Conservation (phyloP, 1,284 basidiomycete species). For the Cutaneotrichosporon sp. region DNA sequence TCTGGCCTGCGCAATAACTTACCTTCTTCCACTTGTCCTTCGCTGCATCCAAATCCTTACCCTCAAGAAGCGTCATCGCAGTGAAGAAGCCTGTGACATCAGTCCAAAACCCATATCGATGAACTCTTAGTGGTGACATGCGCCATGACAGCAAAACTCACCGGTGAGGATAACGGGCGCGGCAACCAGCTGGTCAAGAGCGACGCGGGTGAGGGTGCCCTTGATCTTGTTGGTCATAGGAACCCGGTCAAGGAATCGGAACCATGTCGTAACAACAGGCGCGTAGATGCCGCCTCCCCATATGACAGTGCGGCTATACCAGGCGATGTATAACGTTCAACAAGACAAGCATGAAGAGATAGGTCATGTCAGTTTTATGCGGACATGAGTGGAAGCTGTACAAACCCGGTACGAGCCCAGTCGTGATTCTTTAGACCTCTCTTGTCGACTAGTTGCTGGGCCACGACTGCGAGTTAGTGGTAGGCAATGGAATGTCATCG, state of each 20-base stretch:
- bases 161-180: conserved; percentile 46
- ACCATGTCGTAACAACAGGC: conserved; percentile 47
- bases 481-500: too few species aligned
- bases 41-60: conserved; percentile 45
- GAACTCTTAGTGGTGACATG: too few species aligned
- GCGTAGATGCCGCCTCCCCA: conserved; percentile 50
- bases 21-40: conserved; percentile 44
- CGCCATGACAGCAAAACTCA: conserved; percentile 15
- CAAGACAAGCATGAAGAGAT: background rate
- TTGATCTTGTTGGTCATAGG: conserved; percentile 37
- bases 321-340: too few species aligned
- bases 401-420: conserved; percentile 47
- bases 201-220: conserved; percentile 38
- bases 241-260: conserved; percentile 38
- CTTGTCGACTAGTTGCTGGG: conserved; percentile 53
- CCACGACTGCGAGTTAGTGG: conserved; percentile 36
- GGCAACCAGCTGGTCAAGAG: conserved; percentile 50
- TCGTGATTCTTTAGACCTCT: conserved; percentile 46
- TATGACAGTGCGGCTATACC: conserved; percentile 41
- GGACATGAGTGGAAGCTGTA: conserved; percentile 3
- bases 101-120: background rate
- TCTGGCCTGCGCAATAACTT: background rate
- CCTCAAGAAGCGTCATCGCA: conserved; percentile 49
- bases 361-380: background rate
- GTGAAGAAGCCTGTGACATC: conserved; percentile 48